Conservation (phyloP, 1,284 basidiomycete species). For the Cutaneotrichosporon mucoides region DNA sequence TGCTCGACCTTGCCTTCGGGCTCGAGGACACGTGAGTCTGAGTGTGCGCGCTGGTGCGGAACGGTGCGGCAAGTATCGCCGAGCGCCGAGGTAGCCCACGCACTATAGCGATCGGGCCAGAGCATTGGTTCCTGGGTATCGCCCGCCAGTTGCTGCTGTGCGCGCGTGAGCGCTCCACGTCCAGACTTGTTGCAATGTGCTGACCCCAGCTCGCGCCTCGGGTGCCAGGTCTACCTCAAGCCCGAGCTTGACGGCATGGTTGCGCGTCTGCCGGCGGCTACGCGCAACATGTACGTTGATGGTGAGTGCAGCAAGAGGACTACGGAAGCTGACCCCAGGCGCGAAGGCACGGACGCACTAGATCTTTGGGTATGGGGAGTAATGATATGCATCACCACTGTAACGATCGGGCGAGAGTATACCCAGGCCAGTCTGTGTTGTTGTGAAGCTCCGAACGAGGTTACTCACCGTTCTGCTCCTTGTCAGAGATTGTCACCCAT, state of each 20-base stretch:
- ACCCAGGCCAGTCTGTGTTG: no score
- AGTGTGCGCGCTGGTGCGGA: no score
- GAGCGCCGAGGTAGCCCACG: no score
- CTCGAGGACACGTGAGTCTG: conserved; percentile 79
- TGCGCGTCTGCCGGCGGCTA: conserved; percentile 83
- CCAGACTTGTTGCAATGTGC: neutral
- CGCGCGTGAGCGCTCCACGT: no score
- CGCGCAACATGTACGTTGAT: conserved; percentile 95
- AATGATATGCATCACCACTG: conserved; percentile 9
- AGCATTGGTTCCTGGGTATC: no score
- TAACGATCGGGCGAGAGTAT: neutral
- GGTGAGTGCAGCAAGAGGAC: conserved; percentile 45
- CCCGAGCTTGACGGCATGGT: conserved; percentile 80
- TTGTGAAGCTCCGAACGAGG: no score
- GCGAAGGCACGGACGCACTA: conserved; percentile 12
- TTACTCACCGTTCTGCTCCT: no score
- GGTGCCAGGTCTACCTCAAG: conserved; percentile 76
- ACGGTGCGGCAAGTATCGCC: no score
- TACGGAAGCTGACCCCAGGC: neutral
- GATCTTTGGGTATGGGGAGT: neutral
- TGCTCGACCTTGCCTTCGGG: conserved; percentile 97
- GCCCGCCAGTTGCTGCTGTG: no score
- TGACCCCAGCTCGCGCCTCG: conserved; percentile 54
- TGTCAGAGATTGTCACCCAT: no score
- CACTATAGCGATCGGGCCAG: no score